Base-by-base conservation (phyloP, 2,329 filamentous ascomycete genomes). In the Fusarium sacchari region DNA sequence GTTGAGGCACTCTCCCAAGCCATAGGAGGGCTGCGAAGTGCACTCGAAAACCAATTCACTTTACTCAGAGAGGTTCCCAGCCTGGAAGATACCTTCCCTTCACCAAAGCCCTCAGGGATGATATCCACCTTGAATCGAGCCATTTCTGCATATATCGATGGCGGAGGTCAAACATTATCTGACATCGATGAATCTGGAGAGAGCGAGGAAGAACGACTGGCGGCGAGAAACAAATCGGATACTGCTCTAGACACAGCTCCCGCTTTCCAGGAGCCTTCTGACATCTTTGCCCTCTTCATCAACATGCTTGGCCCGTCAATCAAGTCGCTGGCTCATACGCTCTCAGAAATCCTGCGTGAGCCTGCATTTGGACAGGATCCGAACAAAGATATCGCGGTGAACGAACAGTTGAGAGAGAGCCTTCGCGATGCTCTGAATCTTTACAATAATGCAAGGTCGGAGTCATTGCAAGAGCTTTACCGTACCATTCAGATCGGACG, bases 241-340 rank as follows among this genome's bases (percentile, higher is more conserved):
- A 74, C 79, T 17, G 71, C 77, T 8, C 67, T 80, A 15, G 74
- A 79, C 42, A 75, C 63, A 36, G 76, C 71, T 26, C 82, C 83
- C 7, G 77, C 82, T 2, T 88, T 90, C 65, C 86, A 85, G 42
- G 88, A 90, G 4, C 91, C 95, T 1, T 90, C 93, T 0, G 94
- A 97, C 66, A 97, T 98, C 73, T 98, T 98, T 80, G 91, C 94
- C 17, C 87, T 95, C 10, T 99, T 98, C 81, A 97, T 99, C 67
- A 87, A 89, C 26, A 90, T 96, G 74, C 86, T 99, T 28, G 96
- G 96, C 0, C 96, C 96, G 3, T 96, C 96, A 0, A 97, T 98
- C 91, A 97, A 97, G 81, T 98, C 96, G 0, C 84, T 99, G n/a
- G 94, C 94, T 6, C 96, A 93, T 77, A 98, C 96, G 0, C 83